Evolutionary conservation across 2,329 filamentous ascomycete genomes (phyloP).

Genomic region (Ceratocystis cacaofunesta): DNA sequence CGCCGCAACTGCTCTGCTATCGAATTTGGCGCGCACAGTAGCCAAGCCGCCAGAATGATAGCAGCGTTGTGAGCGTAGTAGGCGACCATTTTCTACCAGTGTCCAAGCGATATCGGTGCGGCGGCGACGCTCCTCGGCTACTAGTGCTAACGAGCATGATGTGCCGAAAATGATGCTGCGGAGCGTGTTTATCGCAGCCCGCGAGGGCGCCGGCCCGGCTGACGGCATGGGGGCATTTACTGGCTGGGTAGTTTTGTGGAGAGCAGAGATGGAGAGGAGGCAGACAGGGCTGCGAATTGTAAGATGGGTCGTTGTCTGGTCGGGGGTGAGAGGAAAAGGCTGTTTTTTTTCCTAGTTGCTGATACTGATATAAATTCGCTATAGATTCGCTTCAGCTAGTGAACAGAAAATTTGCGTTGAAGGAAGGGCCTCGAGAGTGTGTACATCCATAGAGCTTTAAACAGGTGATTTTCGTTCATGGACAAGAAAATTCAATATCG

Average conservation of each 20-base stretch:
- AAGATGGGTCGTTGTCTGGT: neutral
- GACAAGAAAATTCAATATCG: neutral
- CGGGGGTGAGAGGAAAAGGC: neutral
- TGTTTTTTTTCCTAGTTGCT: neutral
- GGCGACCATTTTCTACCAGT: slow-evolving; percentile 34
- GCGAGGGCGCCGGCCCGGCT: slow-evolving; percentile 37
- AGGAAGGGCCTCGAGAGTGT: no score
- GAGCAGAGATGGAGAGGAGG: neutral
- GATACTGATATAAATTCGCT: no score
- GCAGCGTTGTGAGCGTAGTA: slow-evolving; percentile 17
- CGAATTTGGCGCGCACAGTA: slow-evolving; percentile 14
- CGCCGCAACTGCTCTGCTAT: neutral
- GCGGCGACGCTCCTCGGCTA: slow-evolving; percentile 42
- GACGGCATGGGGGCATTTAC: slow-evolving; percentile 27
- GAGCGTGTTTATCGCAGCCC: slow-evolving; percentile 40
- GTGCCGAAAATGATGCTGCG: slow-evolving; percentile 42
- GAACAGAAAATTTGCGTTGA: no score
- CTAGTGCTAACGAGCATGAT: slow-evolving; percentile 39
- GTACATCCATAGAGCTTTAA: no score
- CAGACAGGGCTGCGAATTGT: neutral
- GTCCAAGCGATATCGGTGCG: slow-evolving; percentile 36
- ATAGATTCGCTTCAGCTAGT: no score
- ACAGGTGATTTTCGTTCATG: neutral
- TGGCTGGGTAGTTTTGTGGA: neutral
- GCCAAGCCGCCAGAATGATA: slow-evolving; percentile 17